Conservation (phyloP, 441 rosid genomes). For the Croton setiger region DNA sequence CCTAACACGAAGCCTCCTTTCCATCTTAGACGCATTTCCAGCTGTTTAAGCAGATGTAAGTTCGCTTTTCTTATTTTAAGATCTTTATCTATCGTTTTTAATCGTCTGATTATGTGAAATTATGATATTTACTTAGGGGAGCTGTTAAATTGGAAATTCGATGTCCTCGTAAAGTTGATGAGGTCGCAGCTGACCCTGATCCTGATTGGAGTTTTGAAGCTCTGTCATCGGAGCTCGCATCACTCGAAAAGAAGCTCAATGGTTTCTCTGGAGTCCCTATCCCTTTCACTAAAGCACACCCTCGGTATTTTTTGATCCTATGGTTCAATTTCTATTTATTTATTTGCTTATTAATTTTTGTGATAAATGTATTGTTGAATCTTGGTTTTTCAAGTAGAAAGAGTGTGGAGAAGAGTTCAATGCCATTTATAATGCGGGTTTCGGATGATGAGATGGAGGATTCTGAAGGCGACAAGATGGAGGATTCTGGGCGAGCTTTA, state of each 20-base stretch:
- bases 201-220: constrained; percentile 66
- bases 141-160: constrained; percentile 51
- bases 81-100: neutral
- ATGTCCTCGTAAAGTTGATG: constrained; percentile 49
- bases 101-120: neutral
- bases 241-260: constrained; percentile 59
- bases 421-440: constrained; percentile 62
- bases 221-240: constrained; percentile 54
- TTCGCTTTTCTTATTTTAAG: neutral
- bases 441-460: constrained; percentile 61
- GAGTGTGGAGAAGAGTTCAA: constrained; percentile 30
- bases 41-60: constrained; percentile 15
- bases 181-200: constrained; percentile 60
- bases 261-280: constrained; percentile 33
- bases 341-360: neutral
- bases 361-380: neutral
- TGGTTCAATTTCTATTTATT: neutral
- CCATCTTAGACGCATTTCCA: neutral
- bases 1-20: neutral
- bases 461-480: constrained; percentile 30
- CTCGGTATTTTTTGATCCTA: constrained; percentile 32
- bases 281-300: constrained; percentile 42
- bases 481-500: constrained; percentile 23
- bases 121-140: constrained; percentile 47
- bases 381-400: constrained; percentile 19